phyloP scores from a whole-genome alignment of 352 stramenopile species.

The Phytophthora citrophthora region DNA sequence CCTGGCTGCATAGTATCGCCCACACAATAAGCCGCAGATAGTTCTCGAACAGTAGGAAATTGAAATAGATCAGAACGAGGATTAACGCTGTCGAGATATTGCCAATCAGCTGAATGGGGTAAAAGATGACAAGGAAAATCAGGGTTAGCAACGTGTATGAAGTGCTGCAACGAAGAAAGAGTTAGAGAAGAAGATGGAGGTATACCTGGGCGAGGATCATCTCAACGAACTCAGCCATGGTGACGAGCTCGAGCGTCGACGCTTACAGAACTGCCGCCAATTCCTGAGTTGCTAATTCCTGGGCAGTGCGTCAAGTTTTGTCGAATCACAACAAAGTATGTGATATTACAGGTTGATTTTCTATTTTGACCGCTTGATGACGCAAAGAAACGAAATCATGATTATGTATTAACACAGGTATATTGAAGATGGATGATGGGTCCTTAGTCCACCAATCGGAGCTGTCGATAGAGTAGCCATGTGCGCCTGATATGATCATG shows the following conservation, averaged over 20 bases:
- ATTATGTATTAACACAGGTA: constrained; percentile 19
- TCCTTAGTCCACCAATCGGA: constrained; percentile 16
- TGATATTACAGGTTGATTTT: neutral
- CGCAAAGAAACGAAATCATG: constrained; percentile 22
- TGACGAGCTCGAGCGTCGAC: constrained; percentile 1
- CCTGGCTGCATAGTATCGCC: constrained; percentile 87
- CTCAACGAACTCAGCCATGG: constrained; percentile 85
- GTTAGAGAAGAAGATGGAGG: neutral
- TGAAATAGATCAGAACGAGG: constrained; percentile 89
- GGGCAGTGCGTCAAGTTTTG: constrained; percentile 5
- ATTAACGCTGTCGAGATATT: constrained; percentile 90
- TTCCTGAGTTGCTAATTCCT: constrained; percentile 4
- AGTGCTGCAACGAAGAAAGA: neutral
- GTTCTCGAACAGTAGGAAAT: constrained; percentile 91
- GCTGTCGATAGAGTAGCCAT: constrained; percentile 20
- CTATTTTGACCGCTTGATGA: neutral
- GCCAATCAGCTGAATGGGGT: constrained; percentile 67
- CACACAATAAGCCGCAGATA: constrained; percentile 89
- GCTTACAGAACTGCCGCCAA: neutral
- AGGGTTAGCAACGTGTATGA: neutral
- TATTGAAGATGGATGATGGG: constrained; percentile 30
- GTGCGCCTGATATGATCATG: no score
- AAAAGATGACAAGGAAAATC: neutral
- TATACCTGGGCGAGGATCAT: constrained; percentile 84
- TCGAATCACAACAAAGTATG: constrained; percentile 21